Evolutionary conservation across 1,284 basidiomycete genomes (phyloP).

Genomic region (Moniliophthora roreri): DNA sequence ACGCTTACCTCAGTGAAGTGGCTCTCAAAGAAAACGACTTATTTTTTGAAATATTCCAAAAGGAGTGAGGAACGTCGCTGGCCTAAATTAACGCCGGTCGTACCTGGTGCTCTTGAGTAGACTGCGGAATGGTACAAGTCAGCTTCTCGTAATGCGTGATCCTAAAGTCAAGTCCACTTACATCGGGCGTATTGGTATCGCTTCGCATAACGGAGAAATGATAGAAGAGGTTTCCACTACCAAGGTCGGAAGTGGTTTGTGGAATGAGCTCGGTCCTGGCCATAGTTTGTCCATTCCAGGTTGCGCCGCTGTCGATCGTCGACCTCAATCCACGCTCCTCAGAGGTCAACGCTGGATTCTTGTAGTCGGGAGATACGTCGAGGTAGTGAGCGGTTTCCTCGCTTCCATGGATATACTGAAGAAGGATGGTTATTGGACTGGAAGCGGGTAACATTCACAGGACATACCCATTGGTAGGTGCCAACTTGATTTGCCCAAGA

Average conservation of each 20-base stretch:
- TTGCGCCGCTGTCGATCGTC: slow-evolving; percentile 53
- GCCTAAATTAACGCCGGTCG: no score
- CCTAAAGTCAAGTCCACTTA: slow-evolving; percentile 24
- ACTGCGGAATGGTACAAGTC: slow-evolving; percentile 24
- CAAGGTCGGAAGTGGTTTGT: slow-evolving; percentile 56
- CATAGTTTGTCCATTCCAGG: slow-evolving; percentile 45
- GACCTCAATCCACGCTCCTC: slow-evolving; percentile 55
- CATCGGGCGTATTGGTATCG: slow-evolving; percentile 51
- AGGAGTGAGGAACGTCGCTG: no score
- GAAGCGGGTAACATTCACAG: neutral
- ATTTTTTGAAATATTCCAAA: no score
- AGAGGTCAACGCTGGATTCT: slow-evolving; percentile 58
- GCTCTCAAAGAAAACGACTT: slow-evolving; percentile 61
- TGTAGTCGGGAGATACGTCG: slow-evolving; percentile 49
- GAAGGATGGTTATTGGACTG: no score
- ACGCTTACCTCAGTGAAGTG: slow-evolving; percentile 57
- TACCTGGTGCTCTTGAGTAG: slow-evolving; percentile 54
- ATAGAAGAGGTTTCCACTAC: slow-evolving; percentile 62
- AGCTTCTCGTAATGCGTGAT: neutral
- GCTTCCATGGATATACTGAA: slow-evolving; percentile 61
- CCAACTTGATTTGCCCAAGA: slow-evolving; percentile 58
- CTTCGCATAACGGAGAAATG: slow-evolving; percentile 59
- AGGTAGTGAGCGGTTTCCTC: slow-evolving; percentile 55
- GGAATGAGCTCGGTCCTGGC: slow-evolving; percentile 56
- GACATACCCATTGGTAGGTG: slow-evolving; percentile 54